Evolutionary conservation across 441 rosid species (phyloP), one percentile per base, ranked within the genome.

Genomic region (Mallotus japonicus): DNA sequence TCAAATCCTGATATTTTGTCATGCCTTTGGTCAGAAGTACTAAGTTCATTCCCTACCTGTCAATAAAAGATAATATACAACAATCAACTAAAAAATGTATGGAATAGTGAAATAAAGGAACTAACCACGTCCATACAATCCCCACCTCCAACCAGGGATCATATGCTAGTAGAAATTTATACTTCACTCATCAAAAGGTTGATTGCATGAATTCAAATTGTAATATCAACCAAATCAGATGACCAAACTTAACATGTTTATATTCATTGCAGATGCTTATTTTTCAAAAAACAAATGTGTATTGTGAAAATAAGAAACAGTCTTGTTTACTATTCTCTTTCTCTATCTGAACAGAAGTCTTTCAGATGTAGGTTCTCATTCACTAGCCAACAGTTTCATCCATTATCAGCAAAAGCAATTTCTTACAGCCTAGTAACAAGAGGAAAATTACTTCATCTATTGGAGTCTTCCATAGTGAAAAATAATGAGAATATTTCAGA

Each of bases 41-140:
- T 66, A 61, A 63, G 24, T 66, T 71, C 77, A 67, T 56, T 80
- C 63, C 81, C 88, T 67, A 69, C 86, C 95, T 90, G 88, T 40
- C 55, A 70, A 76, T 32, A 34, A 65, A 69, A 61, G 40, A 34
- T 34, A 34, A 34, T 34, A 34, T 34, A 34, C 40, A 34, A 34
- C 40, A 34, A 34, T 34, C 40, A 34, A 34, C 40, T 34, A 34
- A 34, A 34, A 34, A 34, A 32, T 32, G 1, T 32, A 32, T 34
- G 40, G 40, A 34, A 34, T 34, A 34, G 40, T 34, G 40, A 34
- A 34, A 34, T 34, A 34, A 34, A 51, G 4, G 11, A 51, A 13
- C 17, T 15, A 51, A 10, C 11, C 49, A 61, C 14, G n/a, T 1
- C 11, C 28, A 61, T 32, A 58, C 24, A 37, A 61, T 10, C 51